phyloP scores from a whole-genome alignment of 2,329 filamentous ascomycete genomes.

The Epichloe coenophiala region DNA sequence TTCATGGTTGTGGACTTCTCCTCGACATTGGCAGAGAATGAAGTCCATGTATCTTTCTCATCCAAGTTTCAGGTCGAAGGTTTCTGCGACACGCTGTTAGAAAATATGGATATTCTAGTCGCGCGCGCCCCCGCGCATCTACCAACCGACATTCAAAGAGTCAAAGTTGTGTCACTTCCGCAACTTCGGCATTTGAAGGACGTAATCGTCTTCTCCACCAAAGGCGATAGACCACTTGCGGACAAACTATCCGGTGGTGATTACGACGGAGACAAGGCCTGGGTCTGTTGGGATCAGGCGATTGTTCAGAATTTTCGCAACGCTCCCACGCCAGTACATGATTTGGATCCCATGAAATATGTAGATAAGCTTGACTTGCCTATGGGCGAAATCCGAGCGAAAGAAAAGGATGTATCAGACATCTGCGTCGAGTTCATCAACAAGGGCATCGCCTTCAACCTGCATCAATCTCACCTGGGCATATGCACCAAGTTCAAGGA shows the following conservation, averaged over 20 bases:
- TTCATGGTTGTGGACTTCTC: conserved; percentile 58
- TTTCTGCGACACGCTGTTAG: conserved; percentile 38
- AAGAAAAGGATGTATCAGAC: background rate
- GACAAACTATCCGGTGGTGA: conserved; percentile 65
- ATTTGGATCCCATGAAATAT: conserved; percentile 31
- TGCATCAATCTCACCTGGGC: conserved; percentile 45
- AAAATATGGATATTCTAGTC: conserved; percentile 49
- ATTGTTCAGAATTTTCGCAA: conserved; percentile 57
- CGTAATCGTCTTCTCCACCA: conserved; percentile 62
- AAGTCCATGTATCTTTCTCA: conserved; percentile 58
- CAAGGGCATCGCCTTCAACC: conserved; percentile 43
- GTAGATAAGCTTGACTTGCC: background rate
- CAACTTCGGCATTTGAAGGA: conserved; percentile 58
- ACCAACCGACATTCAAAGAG: conserved; percentile 59
- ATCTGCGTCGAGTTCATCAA: conserved; percentile 32
- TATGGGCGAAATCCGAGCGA: background rate
- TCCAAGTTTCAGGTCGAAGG: conserved; percentile 44
- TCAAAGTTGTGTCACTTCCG: conserved; percentile 41
- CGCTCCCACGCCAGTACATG: conserved; percentile 19
- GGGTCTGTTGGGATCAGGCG: conserved; percentile 59
- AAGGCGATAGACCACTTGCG: conserved; percentile 48
- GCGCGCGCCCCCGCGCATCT: conserved; percentile 57
- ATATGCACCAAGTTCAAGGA: conserved; percentile 52
- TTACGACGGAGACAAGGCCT: conserved; percentile 69
- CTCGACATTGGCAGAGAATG: conserved; percentile 44